Percentiles rank a stretch among this genome's conserved stretches.
Evolutionary conservation across 1,284 basidiomycete species (phyloP).

Genomic region (Omphalotus olearius): DNA sequence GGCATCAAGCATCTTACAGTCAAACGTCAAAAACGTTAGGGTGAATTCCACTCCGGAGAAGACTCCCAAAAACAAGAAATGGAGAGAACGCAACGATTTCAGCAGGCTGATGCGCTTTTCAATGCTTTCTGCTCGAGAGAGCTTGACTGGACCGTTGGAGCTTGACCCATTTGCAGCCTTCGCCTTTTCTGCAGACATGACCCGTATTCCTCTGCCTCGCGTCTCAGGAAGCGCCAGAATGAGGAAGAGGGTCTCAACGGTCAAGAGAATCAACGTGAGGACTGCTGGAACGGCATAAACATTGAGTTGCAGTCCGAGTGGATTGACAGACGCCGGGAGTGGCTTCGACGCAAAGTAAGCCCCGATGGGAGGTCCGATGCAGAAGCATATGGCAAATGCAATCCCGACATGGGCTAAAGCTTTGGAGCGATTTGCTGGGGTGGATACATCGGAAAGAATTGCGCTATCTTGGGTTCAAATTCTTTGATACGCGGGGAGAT

Average conservation of each 20-base stretch:
- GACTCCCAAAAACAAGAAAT: conserved; percentile 80
- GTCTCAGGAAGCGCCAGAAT: conserved; percentile 77
- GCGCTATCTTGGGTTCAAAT: conserved; percentile 45
- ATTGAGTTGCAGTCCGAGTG: conserved; percentile 68
- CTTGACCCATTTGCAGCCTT: conserved; percentile 19
- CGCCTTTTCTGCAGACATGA: conserved; percentile 21
- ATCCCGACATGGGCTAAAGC: conserved; percentile 90
- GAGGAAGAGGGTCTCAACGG: conserved; percentile 70
- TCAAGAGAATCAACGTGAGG: conserved; percentile 68
- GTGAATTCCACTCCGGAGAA: conserved; percentile 95
- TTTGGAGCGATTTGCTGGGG: conserved; percentile 71
- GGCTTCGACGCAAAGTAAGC: conserved; percentile 76
- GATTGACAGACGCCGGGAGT: conserved; percentile 51
- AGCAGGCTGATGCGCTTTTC: conserved; percentile 50
- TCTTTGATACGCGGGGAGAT: background rate
- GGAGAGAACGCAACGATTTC: conserved; percentile 55
- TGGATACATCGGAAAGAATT: conserved; percentile 85
- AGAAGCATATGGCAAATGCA: conserved; percentile 90
- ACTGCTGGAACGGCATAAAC: conserved; percentile 84
- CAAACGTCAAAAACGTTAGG: conserved; percentile 85
- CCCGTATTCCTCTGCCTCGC: conserved; percentile 37
- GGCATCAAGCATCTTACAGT: conserved; percentile 46
- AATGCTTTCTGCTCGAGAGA: conserved; percentile 30
- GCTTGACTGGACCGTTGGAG: conserved; percentile 20
- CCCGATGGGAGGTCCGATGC: conserved; percentile 80